These are phyloP conservation scores for Lipomyces japonicus DNA, from an alignment of 805 yeast genomes.

Conservation along the genomic window DNA sequence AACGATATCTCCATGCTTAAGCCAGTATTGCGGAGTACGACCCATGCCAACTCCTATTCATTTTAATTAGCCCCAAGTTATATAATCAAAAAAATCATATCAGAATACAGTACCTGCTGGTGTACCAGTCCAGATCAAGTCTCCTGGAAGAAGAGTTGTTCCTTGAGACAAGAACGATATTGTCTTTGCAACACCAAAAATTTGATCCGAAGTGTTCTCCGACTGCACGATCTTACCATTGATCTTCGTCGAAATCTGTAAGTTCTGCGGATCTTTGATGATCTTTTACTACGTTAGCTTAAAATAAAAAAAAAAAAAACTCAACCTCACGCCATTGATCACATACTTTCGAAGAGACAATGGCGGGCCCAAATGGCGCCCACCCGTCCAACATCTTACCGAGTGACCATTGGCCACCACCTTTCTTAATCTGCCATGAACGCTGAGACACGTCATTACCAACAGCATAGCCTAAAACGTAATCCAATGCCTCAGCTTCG, in stretches of 20 bases:
- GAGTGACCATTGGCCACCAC: conserved; percentile 52
- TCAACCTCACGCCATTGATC: no score
- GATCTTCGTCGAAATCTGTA: conserved; percentile 42
- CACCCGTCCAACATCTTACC: conserved; percentile 55
- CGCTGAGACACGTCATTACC: conserved; percentile 58
- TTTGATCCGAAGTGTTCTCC: conserved; percentile 47
- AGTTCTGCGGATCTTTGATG: conserved; percentile 38
- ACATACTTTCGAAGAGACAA: conserved; percentile 39
- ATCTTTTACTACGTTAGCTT: conserved; percentile 15
- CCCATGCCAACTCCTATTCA: conserved; percentile 51
- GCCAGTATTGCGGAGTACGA: conserved; percentile 43
- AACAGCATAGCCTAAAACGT: conserved; percentile 51
- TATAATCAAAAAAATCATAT: not conserved
- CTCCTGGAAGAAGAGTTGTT: conserved; percentile 52
- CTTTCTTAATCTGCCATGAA: conserved; percentile 52
- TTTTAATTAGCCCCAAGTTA: not conserved
- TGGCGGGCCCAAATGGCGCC: conserved; percentile 57
- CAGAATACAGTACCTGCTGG: conserved; percentile 38
- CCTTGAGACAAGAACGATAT: conserved; percentile 51
- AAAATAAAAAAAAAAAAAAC: not conserved
- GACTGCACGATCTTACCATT: conserved; percentile 50
- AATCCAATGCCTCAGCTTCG: conserved; percentile 44
- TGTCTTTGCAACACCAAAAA: conserved; percentile 45
- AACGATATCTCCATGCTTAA: conserved; percentile 46
- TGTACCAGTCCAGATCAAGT: conserved; percentile 54